phyloP scores from a whole-genome alignment of 176 grass and related monocot species.

The Musa troglodytarum region DNA sequence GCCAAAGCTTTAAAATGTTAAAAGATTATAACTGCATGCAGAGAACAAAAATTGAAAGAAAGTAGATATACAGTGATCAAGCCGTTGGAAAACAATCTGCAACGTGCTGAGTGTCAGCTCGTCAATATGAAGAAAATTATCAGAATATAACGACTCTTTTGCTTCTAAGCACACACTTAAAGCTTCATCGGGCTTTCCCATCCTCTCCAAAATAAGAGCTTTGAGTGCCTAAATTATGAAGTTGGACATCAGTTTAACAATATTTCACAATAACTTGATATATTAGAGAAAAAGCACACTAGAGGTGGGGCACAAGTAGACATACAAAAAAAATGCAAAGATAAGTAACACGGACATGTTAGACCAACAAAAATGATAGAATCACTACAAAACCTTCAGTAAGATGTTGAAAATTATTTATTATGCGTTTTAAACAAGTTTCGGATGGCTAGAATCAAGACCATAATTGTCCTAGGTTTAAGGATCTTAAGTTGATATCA shows the following conservation, averaged over 20 bases:
- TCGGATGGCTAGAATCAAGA: too few relatives aligned
- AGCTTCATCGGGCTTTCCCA: conserved; percentile 93
- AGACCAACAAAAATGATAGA: too few relatives aligned
- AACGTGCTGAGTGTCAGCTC: conserved; percentile 96
- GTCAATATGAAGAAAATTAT: conserved; percentile 72
- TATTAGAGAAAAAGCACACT: too few relatives aligned
- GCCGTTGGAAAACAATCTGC: conserved; percentile 89
- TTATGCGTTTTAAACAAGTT: too few relatives aligned
- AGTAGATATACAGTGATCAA: conserved; percentile 57
- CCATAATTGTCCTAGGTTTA: too few relatives aligned
- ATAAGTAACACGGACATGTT: too few relatives aligned
- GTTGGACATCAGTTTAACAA: not conserved
- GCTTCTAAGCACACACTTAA: conserved; percentile 59
- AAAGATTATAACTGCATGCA: conserved; percentile 8
- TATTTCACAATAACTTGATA: not conserved
- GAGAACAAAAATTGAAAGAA: conserved; percentile 13
- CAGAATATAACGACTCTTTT: conserved; percentile 60
- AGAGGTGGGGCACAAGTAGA: too few relatives aligned
- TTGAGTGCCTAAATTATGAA: conserved; percentile 60
- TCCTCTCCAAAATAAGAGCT: conserved; percentile 92
- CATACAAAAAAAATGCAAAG: too few relatives aligned
- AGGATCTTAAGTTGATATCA: too few relatives aligned
- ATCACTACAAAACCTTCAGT: too few relatives aligned
- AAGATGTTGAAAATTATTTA: too few relatives aligned
- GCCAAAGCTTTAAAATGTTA: conserved; percentile 17